Evolutionary conservation across 352 stramenopile species (phyloP), one percentile per base, ranked within the genome.

Genomic region (Phytophthora quininea): DNA sequence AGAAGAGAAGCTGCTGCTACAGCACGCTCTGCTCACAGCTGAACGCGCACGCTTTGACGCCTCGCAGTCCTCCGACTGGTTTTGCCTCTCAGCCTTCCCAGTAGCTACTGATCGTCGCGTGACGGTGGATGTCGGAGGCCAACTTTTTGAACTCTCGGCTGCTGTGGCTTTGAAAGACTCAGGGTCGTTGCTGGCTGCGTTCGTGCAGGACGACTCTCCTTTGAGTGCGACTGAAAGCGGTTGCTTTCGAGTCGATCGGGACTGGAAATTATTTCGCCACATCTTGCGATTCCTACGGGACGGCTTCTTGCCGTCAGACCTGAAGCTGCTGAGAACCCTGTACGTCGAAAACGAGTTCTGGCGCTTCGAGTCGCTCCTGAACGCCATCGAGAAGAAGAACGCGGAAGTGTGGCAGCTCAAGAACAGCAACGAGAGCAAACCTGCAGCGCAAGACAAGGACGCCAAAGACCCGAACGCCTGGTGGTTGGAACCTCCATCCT

Each of bases 321-420:
- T 78, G 32, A 91, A 89, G 56, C 54, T 94, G 0, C 69, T 94
- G 42, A 77, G 79, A 1, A 76, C 77, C 33, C 67, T 92, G 59
- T 96, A 96, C 56, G 67, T 89, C 3, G 86, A 94, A 66, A 88
- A 79, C 62, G 86, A 92, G 51, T 96, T 92, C 70, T 96, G 84
- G 86, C 90, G 86, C 53, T 79, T 96, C 24, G 80, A 89, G 47
- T 89, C 88, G 49, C 62, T 96, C 4, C 81, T 86, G 42, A 84
- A 84, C 32, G 86, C 84, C 2, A 93, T 96, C 48, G 88, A 94
- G 65, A 62, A 77, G 32, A 84, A 82, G 62, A 93, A 92, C 60
- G 74, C 86, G 69, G 74, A 87, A 51, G 24, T 90, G 40, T 77
- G 88, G 62, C 75, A 88, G 50, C 57, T 73, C 43, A 80, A 70